A percentile compares a stretch with the other conserved stretches of the same genome.
Evolutionary conservation across 768 basidiomycete genomes (phyloP).

Genomic region (Podaxis mareebaensis): DNA sequence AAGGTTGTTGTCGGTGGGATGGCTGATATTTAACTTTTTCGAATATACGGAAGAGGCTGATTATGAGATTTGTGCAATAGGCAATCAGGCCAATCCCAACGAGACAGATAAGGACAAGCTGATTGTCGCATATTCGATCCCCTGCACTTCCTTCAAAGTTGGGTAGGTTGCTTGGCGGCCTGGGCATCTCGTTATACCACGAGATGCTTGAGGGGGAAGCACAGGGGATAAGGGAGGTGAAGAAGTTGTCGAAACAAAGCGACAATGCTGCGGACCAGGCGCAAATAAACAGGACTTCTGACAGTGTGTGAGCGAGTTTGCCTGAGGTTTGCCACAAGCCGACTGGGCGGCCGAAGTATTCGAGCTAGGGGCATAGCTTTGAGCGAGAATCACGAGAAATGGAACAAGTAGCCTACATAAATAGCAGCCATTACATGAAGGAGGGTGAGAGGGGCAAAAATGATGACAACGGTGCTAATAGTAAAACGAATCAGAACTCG

Average conservation of each 20-base stretch:
- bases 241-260: conserved; percentile 89
- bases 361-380: conserved; percentile 53
- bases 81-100: conserved; percentile 76
- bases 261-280: conserved; percentile 92
- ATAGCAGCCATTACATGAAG: conserved; percentile 84
- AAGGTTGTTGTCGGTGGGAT: conserved; percentile 22
- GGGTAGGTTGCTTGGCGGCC: conserved; percentile 45
- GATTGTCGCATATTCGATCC: conserved; percentile 67
- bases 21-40: conserved; percentile 84
- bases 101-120: conserved; percentile 76
- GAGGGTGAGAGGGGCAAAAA: conserved; percentile 81
- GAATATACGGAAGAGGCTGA: conserved; percentile 83
- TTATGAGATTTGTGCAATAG: conserved; percentile 84
- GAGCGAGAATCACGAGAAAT: not conserved
- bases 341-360: conserved; percentile 90
- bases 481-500: conserved; percentile 3
- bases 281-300: conserved; percentile 89
- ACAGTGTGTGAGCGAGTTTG: conserved; percentile 84
- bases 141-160: conserved; percentile 46
- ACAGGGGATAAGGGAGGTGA: conserved; percentile 84
- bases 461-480: conserved; percentile 74
- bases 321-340: conserved; percentile 90
- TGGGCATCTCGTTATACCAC: conserved; percentile 77
- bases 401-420: conserved; percentile 55
- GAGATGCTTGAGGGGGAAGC: conserved; percentile 54